phyloP scores from a whole-genome alignment of 2,329 filamentous ascomycete species.

The Lachnellula hyalina region DNA sequence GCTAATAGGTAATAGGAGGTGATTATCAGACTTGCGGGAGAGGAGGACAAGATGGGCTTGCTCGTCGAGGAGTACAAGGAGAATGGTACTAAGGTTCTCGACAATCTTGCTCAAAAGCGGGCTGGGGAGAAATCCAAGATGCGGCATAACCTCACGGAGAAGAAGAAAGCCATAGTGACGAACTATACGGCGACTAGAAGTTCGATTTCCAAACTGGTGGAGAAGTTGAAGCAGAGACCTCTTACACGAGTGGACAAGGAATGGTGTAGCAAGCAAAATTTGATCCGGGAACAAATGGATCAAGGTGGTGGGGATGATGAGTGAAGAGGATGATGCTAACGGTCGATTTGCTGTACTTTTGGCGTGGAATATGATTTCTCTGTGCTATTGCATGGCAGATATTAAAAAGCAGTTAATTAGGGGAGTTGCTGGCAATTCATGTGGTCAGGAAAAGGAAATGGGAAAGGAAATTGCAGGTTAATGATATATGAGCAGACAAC shows the following conservation, averaged over 20 bases:
- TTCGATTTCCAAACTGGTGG: constrained; percentile 8
- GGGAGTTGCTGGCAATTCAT: not conserved
- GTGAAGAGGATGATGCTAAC: not conserved
- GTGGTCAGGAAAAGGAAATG: not conserved
- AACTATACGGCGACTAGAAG: constrained; percentile 19
- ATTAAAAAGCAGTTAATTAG: not conserved
- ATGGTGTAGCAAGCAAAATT: constrained; percentile 24
- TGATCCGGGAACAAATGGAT: constrained; percentile 17
- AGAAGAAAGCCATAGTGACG: constrained; percentile 17
- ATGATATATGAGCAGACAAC: not conserved
- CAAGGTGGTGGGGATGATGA: constrained; percentile 9
- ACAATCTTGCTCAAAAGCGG: constrained; percentile 16
- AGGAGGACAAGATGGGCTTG: constrained; percentile 27
- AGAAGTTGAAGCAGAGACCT: constrained; percentile 15
- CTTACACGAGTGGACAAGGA: constrained; percentile 16
- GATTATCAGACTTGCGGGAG: constrained; percentile 23
- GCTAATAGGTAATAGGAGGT: constrained; percentile 27
- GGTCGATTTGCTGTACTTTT: not conserved
- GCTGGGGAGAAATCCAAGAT: constrained; percentile 15
- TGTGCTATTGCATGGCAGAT: not conserved
- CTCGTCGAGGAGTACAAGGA: constrained; percentile 27
- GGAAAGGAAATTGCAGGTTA: not conserved
- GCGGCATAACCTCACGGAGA: constrained; percentile 10
- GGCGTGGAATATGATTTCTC: not conserved
- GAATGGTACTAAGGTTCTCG: constrained; percentile 24